Base-by-base conservation (phyloP, 2,329 filamentous ascomycete genomes). In the Aschersonia sp. region DNA sequence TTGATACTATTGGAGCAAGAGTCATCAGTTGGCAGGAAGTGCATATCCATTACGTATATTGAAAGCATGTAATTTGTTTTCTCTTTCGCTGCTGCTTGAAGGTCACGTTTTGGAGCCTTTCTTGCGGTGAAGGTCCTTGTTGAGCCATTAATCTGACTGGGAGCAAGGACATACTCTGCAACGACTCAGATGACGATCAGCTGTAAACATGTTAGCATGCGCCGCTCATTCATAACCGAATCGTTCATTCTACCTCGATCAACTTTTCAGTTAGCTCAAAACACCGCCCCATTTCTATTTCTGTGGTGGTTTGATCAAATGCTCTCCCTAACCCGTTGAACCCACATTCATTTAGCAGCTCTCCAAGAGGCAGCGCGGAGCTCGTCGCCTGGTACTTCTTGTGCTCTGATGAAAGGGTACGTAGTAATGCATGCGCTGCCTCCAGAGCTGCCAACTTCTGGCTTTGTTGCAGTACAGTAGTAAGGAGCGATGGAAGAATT, bases 271-370 rank as follows among this genome's bases (percentile, higher is more conserved):
- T 80, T 43, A 79, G 59, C 43, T 64, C 62, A 47, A 77, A 71
- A 55, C 72, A 75, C 53, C 72, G 68, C 47, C 66, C 68, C 51
- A 75, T 72, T 9, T 69, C 67, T 9, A 74, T 72, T 43, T 71
- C 68, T 33, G 63, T 62, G 12, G 69, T 67, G 35, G 66, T 70
- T 46, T 75, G 71, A 1, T 72, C 74, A 50, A 73, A 75, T 5
- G 70, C 70, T 30, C 71, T 70, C 77, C 77, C 83, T 2, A 85
- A 63, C 0, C 81, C 80, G 7, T 72, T 69, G 51, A 84, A 83
- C 2, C 80, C 81, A 59, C 78, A 72, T 3, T 75, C 71, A 39
- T 78, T 71, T 7, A 83, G 65, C 2, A 72, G 68, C 43, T 75
- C 70, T 44, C 69, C 70, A 9, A 83, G 60, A 31, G 67, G 61